Conservation (phyloP, 1,139 yeast genomes). For the Arxiozyma bovina region DNA sequence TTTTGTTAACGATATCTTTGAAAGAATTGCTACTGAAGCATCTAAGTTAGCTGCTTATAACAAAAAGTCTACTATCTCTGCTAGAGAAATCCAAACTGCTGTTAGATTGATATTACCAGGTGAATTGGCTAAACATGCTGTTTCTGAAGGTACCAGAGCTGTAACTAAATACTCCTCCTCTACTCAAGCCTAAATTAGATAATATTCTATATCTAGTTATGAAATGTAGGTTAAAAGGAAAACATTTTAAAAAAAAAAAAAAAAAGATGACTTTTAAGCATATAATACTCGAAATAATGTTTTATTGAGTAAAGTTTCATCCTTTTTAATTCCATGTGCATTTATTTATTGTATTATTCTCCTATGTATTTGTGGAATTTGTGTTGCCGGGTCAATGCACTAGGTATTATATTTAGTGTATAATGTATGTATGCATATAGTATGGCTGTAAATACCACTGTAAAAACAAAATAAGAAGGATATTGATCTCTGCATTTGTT, state of each 20-base stretch:
- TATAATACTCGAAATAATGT: neutral
- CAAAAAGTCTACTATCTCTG: conserved; percentile 97
- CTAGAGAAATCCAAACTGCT: conserved; percentile 99
- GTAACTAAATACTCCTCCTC: conserved; percentile 97
- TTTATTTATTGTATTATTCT: neutral
- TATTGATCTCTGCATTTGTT: too few species aligned
- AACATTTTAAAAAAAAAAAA: too few species aligned
- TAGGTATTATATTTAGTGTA: too few species aligned
- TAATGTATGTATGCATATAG: neutral
- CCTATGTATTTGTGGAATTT: too few species aligned
- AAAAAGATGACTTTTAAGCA: neutral
- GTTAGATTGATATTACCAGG: conserved; percentile 99
- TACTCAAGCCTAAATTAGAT: conserved; percentile 23
- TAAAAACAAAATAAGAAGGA: too few species aligned
- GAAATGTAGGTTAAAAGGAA: neutral
- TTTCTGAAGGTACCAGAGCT: conserved; percentile 98
- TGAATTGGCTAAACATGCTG: conserved; percentile 98
- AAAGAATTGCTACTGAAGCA: conserved; percentile 95
- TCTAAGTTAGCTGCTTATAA: conserved; percentile 99
- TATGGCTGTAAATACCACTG: neutral
- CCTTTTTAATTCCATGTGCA: neutral
- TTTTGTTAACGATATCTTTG: conserved; percentile 91
- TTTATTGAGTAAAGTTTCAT: too few species aligned
- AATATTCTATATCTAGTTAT: neutral
- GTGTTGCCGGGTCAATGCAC: neutral